phyloP scores from a whole-genome alignment of 208 protist genomes.

The Leishmania gerbilli region DNA sequence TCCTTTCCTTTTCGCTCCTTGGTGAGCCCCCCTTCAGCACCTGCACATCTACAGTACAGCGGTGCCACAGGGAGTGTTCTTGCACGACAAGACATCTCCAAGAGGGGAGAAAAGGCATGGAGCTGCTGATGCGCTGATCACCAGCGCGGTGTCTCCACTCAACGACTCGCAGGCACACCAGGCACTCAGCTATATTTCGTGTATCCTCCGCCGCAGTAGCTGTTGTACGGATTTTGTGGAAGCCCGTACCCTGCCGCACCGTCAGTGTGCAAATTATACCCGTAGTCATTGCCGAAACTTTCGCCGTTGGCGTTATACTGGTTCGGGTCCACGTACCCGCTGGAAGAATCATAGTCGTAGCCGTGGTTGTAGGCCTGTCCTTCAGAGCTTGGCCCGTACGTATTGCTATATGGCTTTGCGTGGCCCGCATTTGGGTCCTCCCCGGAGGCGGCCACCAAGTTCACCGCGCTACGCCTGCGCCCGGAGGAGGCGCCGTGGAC shows the following conservation, averaged over 20 bases:
- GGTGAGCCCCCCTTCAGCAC: background rate
- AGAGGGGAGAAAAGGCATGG: background rate
- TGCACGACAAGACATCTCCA: background rate
- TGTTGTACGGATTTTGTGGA: conserved; percentile 1
- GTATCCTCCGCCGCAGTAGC: conserved; percentile 1
- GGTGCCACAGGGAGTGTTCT: background rate
- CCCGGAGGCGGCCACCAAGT: background rate
- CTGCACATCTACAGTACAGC: background rate
- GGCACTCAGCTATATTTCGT: background rate
- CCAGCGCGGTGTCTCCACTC: background rate
- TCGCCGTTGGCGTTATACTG: background rate
- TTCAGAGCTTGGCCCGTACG: background rate
- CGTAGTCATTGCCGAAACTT: background rate
- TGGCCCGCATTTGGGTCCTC: background rate
- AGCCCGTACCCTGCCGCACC: background rate
- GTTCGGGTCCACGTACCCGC: background rate
- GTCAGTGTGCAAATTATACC: background rate
- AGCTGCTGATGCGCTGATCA: background rate
- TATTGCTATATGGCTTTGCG: background rate
- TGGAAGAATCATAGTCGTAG: background rate
- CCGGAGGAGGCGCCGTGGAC: background rate
- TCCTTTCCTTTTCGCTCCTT: background rate
- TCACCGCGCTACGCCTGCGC: background rate
- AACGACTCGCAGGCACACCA: background rate
- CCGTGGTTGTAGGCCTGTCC: conserved; percentile 20